phyloP scores from a whole-genome alignment of 2,329 filamentous ascomycete species.

The Neonectria sp. region DNA sequence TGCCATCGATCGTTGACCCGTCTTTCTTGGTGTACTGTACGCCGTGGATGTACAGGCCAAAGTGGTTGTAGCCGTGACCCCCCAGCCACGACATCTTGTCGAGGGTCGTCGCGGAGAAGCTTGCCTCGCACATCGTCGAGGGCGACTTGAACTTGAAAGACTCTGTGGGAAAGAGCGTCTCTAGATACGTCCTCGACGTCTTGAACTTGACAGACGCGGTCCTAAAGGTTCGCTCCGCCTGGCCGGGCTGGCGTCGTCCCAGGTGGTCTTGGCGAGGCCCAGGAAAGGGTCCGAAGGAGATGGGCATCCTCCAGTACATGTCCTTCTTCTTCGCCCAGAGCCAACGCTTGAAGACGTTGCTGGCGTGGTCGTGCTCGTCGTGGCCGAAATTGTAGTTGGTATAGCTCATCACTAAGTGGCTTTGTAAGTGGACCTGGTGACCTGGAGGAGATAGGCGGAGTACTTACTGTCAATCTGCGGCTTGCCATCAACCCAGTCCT shows the following conservation, averaged over 20 bases:
- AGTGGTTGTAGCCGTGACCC: conserved; percentile 69
- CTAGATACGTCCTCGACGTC: conserved; percentile 64
- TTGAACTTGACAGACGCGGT: conserved; percentile 67
- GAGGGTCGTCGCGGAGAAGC: conserved; percentile 61
- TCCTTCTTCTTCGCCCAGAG: conserved; percentile 35
- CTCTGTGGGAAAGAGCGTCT: conserved; percentile 57
- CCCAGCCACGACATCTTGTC: conserved; percentile 73
- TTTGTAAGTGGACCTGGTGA: conserved; percentile 7
- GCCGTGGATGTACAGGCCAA: conserved; percentile 75
- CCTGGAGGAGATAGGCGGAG: background rate
- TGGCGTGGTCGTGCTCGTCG: conserved; percentile 41
- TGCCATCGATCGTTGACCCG: conserved; percentile 63
- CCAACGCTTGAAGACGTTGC: conserved; percentile 31
- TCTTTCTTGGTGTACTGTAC: conserved; percentile 69
- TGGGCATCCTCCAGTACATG: conserved; percentile 41
- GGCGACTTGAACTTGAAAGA: conserved; percentile 66
- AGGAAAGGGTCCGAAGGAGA: conserved; percentile 44
- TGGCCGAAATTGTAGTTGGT: conserved; percentile 40
- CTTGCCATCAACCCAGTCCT: conserved; percentile 32
- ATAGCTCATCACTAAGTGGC: conserved; percentile 32
- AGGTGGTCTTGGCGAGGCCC: conserved; percentile 36
- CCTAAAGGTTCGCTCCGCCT: conserved; percentile 53
- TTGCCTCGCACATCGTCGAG: conserved; percentile 62
- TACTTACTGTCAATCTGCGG: conserved; percentile 35
- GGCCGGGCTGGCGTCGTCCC: conserved; percentile 16